Percentiles rank a stretch among this genome's conserved stretches.
These are phyloP conservation scores for Massarina eburnea DNA, from an alignment of 2,329 filamentous ascomycete species.

Conservation along the genomic window DNA sequence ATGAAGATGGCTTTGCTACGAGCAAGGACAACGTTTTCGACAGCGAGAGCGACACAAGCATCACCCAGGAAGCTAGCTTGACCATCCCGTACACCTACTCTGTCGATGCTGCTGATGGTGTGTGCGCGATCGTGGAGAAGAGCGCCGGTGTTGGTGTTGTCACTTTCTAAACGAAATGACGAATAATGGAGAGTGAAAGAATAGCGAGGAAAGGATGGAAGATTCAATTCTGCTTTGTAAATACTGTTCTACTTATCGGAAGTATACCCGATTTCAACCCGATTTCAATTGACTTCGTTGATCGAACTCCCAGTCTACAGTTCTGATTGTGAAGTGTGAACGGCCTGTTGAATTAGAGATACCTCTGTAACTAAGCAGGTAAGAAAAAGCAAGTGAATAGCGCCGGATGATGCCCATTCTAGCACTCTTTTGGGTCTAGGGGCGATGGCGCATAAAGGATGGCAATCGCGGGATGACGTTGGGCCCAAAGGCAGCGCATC, in stretches of 20 bases:
- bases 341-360: too few relatives aligned
- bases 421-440: too few relatives aligned
- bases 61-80: slow-evolving; percentile 54
- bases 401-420: too few relatives aligned
- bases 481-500: too few relatives aligned
- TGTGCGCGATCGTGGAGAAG: slow-evolving; percentile 29
- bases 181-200: neutral
- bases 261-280: neutral
- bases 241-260: too few relatives aligned
- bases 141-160: slow-evolving; percentile 36
- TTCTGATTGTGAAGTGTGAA: too few relatives aligned
- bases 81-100: slow-evolving; percentile 58
- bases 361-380: too few relatives aligned
- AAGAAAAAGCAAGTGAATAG: too few relatives aligned
- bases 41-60: slow-evolving; percentile 45
- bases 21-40: slow-evolving; percentile 49
- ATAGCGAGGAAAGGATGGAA: neutral
- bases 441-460: too few relatives aligned
- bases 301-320: too few relatives aligned
- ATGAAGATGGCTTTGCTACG: slow-evolving; percentile 51
- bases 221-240: neutral
- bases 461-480: too few relatives aligned
- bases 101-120: slow-evolving; percentile 25
- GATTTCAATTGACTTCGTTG: neutral
- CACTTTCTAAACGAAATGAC: slow-evolving; percentile 24